Conservation (phyloP, 306 rosid species). For the Morella rubra region DNA sequence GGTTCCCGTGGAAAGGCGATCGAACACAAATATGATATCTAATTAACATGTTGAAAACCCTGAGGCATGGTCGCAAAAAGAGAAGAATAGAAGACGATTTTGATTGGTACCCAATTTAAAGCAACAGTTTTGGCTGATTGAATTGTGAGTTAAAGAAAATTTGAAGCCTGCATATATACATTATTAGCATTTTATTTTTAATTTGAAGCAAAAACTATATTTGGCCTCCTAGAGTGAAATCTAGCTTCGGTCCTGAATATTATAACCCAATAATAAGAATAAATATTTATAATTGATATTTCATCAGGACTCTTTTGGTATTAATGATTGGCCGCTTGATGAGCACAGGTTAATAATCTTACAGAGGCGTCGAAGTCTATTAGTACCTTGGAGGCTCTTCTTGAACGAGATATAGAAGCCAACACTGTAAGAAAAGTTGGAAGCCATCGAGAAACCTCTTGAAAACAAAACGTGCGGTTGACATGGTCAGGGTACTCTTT, state of each 20-base stretch:
- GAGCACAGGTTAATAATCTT: slow-evolving; percentile 69
- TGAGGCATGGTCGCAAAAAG: background rate
- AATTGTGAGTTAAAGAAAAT: background rate
- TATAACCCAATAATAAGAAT: background rate
- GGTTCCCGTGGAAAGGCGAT: background rate
- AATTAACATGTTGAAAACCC: background rate
- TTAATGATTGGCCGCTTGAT: slow-evolving; percentile 17
- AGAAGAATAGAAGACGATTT: background rate
- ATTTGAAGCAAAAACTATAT: too few species aligned
- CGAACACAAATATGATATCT: too few species aligned
- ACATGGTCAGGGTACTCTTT: too few species aligned
- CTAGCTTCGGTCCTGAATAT: too few species aligned
- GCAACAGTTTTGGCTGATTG: background rate
- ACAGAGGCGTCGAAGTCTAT: slow-evolving; percentile 72
- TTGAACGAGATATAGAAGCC: slow-evolving; percentile 64
- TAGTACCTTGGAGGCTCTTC: slow-evolving; percentile 50
- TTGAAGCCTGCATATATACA: too few species aligned
- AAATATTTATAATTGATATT: background rate
- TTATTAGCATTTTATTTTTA: too few species aligned
- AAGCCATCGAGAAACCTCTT: too few species aligned
- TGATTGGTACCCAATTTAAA: background rate
- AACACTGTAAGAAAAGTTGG: slow-evolving; percentile 58
- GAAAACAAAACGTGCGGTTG: too few species aligned
- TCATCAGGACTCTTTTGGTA: background rate
- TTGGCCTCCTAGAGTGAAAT: too few species aligned